Conservation (phyloP, 345 rosid genomes). For the Streptanthus diversifolius region DNA sequence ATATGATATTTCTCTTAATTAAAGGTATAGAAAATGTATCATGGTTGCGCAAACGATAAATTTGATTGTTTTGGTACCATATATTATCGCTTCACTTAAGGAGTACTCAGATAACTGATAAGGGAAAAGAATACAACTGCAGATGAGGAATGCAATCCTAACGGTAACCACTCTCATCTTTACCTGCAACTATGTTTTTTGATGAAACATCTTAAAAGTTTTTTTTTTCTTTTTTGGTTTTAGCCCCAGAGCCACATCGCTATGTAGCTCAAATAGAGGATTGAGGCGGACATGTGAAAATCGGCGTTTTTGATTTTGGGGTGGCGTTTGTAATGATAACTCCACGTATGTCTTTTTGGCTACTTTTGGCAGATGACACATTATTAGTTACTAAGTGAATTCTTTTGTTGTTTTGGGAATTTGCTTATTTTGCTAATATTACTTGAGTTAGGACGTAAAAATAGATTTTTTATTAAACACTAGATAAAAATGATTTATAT, state of each 20-base stretch:
- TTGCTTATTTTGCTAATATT: no score
- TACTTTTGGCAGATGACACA: no score
- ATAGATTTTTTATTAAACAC: no score
- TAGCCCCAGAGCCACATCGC: conserved; percentile 51
- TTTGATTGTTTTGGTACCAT: conserved; percentile 90
- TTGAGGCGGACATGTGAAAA: background rate
- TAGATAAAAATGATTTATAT: no score
- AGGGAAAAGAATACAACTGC: conserved; percentile 49
- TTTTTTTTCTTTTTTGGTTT: conserved; percentile 13
- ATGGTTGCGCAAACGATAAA: conserved; percentile 79
- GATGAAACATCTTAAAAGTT: background rate
- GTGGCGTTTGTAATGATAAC: no score
- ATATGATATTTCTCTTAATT: background rate
- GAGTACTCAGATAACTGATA: conserved; percentile 32
- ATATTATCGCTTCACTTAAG: conserved; percentile 54
- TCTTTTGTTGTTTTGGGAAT: no score
- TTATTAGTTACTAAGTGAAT: no score
- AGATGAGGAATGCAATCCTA: conserved; percentile 78
- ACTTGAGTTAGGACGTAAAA: no score
- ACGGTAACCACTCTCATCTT: conserved; percentile 46
- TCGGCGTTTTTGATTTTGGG: no score
- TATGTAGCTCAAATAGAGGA: conserved; percentile 31
- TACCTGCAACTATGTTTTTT: background rate
- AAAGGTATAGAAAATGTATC: conserved; percentile 61
- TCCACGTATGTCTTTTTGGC: no score